Base-by-base conservation (phyloP, 2,329 filamentous ascomycete species). In the Colletotrichum salicis region DNA sequence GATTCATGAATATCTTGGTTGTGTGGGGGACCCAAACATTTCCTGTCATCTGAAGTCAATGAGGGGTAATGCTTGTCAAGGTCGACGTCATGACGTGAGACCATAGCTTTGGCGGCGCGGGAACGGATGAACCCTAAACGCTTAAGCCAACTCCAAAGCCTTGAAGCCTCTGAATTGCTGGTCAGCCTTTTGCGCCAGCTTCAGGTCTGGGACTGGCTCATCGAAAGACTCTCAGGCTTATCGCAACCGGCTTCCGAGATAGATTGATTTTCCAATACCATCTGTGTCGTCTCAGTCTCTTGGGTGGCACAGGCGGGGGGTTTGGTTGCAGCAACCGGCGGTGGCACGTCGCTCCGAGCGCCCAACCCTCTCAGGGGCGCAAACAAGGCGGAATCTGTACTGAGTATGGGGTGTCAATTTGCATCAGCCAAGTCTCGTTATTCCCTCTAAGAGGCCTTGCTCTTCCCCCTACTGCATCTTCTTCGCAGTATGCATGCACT, bases 341-440 rank as follows among this genome's bases (percentile, higher is more conserved):
- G 65, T 68, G 27, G 51, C 52, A 68, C 65, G 35, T 35, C 64
- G 54, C 33, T 48, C 31, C 19, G n/a, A 37, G 37, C 51, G 54
- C 54, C 29, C 45, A 41, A 22, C 10, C n/a, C 41, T 33, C 13
- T 69, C 7, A 8, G 51, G 7, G 27, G 62, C 13, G 61, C 66
- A 68, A 68, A 64, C 60, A 65, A 54, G 55, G 41, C 41, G 19
- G 27, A 56, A 24, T 51, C 52, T 24, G 54, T 24, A 15, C 19
- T 41, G 24, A 19, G 11, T 56, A 41, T 13, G 19, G 22, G 24
- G n/a, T 15, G 24, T 11, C 48, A 11, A 55, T 24, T 13, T 12
- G 8, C 51, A 60, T 4, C 15, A 12, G 5, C 12, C n/a, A 24
- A 59, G 33, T n/a, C 24, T 22, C 31, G 31, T 33, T 3, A 37